phyloP scores from a whole-genome alignment of 345 rosid genomes.

The Erodium maritimum region DNA sequence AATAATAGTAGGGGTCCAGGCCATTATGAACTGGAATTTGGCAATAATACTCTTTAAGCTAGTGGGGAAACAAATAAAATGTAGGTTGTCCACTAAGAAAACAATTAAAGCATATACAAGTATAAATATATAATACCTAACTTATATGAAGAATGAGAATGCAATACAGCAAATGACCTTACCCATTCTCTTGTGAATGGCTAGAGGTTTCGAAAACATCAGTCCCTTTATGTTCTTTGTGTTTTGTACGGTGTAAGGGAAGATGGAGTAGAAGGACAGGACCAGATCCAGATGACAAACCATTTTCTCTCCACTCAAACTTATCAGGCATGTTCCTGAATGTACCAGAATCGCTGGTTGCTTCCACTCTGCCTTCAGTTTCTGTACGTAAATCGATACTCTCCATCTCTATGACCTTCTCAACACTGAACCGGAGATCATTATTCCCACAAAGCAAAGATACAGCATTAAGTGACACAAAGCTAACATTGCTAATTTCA shows the following conservation, averaged over 20 bases:
- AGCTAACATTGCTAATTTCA: constrained; percentile 43
- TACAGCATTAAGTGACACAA: constrained; percentile 47
- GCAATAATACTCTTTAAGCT: background rate
- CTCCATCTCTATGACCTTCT: constrained; percentile 45
- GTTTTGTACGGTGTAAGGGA: constrained; percentile 26
- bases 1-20: too few relatives aligned
- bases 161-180: background rate
- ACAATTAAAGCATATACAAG: background rate
- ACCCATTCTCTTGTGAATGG: constrained; percentile 13
- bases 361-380: constrained; percentile 5
- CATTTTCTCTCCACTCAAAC: constrained; percentile 31
- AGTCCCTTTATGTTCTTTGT: constrained; percentile 7
- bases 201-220: constrained; percentile 5
- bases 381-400: constrained; percentile 23
- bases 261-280: constrained; percentile 53
- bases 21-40: background rate
- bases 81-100: background rate
- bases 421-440: constrained; percentile 35
- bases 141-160: background rate
- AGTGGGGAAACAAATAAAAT: background rate
- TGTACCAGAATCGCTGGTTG: constrained; percentile 6
- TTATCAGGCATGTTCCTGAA: constrained; percentile 7
- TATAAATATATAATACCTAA: background rate
- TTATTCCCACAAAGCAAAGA: constrained; percentile 42
- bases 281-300: constrained; percentile 30